Evolutionary conservation across 345 rosid species (phyloP).

Genomic region (Linum lewisii): DNA sequence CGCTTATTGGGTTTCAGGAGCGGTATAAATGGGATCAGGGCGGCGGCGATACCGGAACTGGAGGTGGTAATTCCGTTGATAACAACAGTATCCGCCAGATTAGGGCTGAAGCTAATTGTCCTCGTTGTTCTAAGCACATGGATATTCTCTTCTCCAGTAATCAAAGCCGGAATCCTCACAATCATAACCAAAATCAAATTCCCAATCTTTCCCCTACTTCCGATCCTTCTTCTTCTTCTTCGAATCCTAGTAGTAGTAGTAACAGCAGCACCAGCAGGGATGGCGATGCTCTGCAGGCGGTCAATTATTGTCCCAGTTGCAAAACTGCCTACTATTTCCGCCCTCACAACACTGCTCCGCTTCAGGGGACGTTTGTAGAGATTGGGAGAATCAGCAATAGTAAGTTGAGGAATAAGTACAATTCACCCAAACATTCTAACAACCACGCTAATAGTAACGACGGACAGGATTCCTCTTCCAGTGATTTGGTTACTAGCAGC

Average conservation of each 20-base stretch:
- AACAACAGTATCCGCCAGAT: slow-evolving; percentile 35
- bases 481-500: slow-evolving; percentile 4
- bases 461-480: slow-evolving; percentile 10
- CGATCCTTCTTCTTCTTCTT: slow-evolving; percentile 3
- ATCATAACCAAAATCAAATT: slow-evolving; percentile 18
- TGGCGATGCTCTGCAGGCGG: slow-evolving; percentile 35
- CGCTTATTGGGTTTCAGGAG: slow-evolving; percentile 40
- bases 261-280: slow-evolving; percentile 6
- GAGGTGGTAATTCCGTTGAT: background rate
- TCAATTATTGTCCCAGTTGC: slow-evolving; percentile 82
- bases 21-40: slow-evolving; percentile 69
- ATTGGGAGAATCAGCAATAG: slow-evolving; percentile 40
- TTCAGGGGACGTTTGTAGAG: slow-evolving; percentile 87
- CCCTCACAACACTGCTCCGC: slow-evolving; percentile 54
- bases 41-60: slow-evolving; percentile 20
- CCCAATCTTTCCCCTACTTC: slow-evolving; percentile 27
- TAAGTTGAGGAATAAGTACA: slow-evolving; percentile 12
- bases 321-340: slow-evolving; percentile 73
- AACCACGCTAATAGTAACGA: slow-evolving; percentile 15
- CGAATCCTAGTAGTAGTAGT: background rate
- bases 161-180: slow-evolving; percentile 15
- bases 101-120: slow-evolving; percentile 83
- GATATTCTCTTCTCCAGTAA: slow-evolving; percentile 63
- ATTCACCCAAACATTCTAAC: slow-evolving; percentile 18
- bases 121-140: slow-evolving; percentile 82